These are phyloP conservation scores for Camellia oleifera DNA, from an alignment of 179 eudicot genomes.

Conservation along the genomic window DNA sequence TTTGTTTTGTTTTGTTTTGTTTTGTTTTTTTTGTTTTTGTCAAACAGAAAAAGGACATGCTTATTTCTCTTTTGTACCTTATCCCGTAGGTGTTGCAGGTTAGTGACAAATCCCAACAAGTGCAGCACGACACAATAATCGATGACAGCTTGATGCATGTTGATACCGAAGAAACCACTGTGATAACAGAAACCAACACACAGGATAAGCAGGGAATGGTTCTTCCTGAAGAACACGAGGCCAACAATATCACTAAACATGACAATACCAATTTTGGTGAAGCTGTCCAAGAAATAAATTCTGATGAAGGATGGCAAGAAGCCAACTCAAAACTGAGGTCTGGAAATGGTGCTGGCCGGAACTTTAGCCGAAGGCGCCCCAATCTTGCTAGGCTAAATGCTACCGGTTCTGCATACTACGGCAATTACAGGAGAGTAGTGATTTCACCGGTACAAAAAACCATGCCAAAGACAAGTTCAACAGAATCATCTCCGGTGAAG, in stretches of 20 bases:
- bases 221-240: slow-evolving; percentile 31
- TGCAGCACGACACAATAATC: slow-evolving; percentile 36
- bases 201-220: slow-evolving; percentile 26
- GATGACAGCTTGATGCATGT: slow-evolving; percentile 24
- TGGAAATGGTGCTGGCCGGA: slow-evolving; percentile 41
- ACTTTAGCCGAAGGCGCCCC: slow-evolving; percentile 55
- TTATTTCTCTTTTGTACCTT: slow-evolving; percentile 18
- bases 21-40: neutral
- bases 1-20: too few species aligned
- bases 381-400: slow-evolving; percentile 68
- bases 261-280: slow-evolving; percentile 37
- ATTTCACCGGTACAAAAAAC: slow-evolving; percentile 40
- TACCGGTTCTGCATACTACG: slow-evolving; percentile 37
- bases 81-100: slow-evolving; percentile 55
- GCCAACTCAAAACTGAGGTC: slow-evolving; percentile 74
- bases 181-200: slow-evolving; percentile 27
- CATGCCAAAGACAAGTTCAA: slow-evolving; percentile 27
- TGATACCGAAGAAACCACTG: slow-evolving; percentile 24
- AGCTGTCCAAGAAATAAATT: slow-evolving; percentile 39
- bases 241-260: slow-evolving; percentile 19
- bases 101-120: slow-evolving; percentile 44
- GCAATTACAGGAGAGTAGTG: slow-evolving; percentile 37
- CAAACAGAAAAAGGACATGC: slow-evolving; percentile 4
- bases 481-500: slow-evolving; percentile 42
- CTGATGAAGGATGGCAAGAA: slow-evolving; percentile 99